A percentile compares a stretch with the other conserved stretches of the same genome.
Evolutionary conservation across 495 filamentous ascomycete genomes (phyloP).

Genomic region (Aspergillus carlsbadensis): DNA sequence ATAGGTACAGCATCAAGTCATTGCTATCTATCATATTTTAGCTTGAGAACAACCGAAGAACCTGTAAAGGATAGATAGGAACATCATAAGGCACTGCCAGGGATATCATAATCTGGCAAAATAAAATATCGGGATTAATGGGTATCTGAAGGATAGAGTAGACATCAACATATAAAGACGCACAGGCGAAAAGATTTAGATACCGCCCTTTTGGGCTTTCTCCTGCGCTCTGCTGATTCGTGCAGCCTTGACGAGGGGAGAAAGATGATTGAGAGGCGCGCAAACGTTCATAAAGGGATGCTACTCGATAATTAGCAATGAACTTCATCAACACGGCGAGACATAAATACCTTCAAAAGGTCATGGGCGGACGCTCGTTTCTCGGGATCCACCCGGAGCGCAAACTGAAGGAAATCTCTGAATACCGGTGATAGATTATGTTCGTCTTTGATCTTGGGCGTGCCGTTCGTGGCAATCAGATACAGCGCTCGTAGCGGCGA

Average conservation of each 20-base stretch:
- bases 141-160: constrained; percentile 44
- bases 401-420: constrained; percentile 84
- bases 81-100: constrained; percentile 24
- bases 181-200: constrained; percentile 24
- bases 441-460: constrained; percentile 92
- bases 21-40: constrained; percentile 27
- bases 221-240: constrained; percentile 81
- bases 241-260: constrained; percentile 85
- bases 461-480: constrained; percentile 96
- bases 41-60: constrained; percentile 12
- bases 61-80: constrained; percentile 9
- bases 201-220: constrained; percentile 63
- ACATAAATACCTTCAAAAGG: constrained; percentile 71
- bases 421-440: constrained; percentile 77
- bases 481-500: constrained; percentile 90
- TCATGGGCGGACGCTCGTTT: constrained; percentile 94
- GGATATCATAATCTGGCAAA: constrained; percentile 33
- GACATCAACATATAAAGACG: constrained; percentile 28
- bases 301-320: constrained; percentile 49
- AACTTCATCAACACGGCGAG: background rate
- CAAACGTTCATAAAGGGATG: constrained; percentile 83
- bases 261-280: constrained; percentile 70
- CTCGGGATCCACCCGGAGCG: constrained; percentile 93
- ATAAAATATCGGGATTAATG: constrained; percentile 35
- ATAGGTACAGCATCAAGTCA: constrained; percentile 20